phyloP scores from a whole-genome alignment of 306 rosid genomes.

The Astragalus glycyphyllos region DNA sequence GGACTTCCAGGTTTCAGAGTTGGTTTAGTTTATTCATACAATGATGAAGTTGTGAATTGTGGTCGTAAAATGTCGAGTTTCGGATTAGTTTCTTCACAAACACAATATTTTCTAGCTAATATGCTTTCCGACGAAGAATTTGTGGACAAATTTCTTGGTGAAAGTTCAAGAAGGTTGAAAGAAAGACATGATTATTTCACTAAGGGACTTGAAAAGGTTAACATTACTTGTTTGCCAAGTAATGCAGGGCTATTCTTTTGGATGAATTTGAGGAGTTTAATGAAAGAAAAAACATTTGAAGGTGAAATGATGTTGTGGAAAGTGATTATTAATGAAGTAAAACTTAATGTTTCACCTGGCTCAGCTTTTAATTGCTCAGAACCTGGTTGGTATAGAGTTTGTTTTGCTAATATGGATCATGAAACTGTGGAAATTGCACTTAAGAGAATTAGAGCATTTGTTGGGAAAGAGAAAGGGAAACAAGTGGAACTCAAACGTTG shows the following conservation, averaged over 20 bases:
- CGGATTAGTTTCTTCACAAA: constrained; percentile 79
- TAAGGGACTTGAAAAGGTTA: constrained; percentile 61
- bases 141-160: constrained; percentile 48
- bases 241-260: constrained; percentile 81
- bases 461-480: constrained; percentile 43
- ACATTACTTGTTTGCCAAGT: constrained; percentile 68
- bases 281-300: constrained; percentile 62
- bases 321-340: constrained; percentile 69
- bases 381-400: constrained; percentile 94
- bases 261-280: constrained; percentile 73
- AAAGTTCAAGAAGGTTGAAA: constrained; percentile 61
- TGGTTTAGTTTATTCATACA: constrained; percentile 85
- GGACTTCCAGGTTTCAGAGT: constrained; percentile 89
- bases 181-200: constrained; percentile 52
- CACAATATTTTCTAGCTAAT: constrained; percentile 68
- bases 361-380: constrained; percentile 74
- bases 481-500: constrained; percentile 38
- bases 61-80: constrained; percentile 89
- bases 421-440: constrained; percentile 71
- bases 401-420: constrained; percentile 90
- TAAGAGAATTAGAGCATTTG: constrained; percentile 64
- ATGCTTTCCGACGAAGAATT: constrained; percentile 71
- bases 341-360: constrained; percentile 87
- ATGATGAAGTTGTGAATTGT: constrained; percentile 59
- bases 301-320: constrained; percentile 80